Conservation (phyloP, 2,329 filamentous ascomycete genomes). For the Clonostachys byssicola region DNA sequence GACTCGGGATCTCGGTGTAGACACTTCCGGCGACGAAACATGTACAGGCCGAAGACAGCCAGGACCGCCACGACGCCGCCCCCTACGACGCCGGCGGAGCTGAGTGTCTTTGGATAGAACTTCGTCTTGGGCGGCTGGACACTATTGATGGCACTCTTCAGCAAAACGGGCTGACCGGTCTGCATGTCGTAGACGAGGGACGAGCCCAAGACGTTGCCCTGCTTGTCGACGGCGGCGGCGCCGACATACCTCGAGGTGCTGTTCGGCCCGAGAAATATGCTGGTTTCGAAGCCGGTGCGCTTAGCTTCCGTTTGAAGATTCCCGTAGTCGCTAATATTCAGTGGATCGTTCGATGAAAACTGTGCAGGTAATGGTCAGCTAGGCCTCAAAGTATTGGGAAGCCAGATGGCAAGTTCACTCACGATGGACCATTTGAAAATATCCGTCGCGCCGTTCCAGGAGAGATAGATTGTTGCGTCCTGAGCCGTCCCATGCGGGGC, state of each 20-base stretch:
- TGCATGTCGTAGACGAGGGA: slow-evolving; percentile 16
- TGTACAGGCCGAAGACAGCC: background rate
- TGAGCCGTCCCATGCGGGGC: slow-evolving; percentile 11
- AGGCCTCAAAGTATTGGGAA: slow-evolving; percentile 1
- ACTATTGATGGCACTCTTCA: slow-evolving; percentile 10
- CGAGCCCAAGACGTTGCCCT: slow-evolving; percentile 16
- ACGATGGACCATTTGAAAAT: slow-evolving; percentile 18
- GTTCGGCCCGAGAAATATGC: slow-evolving; percentile 9
- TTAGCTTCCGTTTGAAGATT: slow-evolving; percentile 12
- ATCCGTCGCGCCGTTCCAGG: slow-evolving; percentile 23
- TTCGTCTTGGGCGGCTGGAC: slow-evolving; percentile 1
- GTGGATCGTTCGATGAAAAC: slow-evolving; percentile 13
- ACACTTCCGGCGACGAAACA: background rate
- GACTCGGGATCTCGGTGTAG: background rate
- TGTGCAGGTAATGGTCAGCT: slow-evolving; percentile 8
- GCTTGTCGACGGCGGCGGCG: slow-evolving; percentile 13
- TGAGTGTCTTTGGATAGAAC: background rate
- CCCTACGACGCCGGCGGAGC: background rate
- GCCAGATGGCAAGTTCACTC: slow-evolving; percentile 6
- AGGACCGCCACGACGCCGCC: background rate
- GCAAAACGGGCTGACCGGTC: slow-evolving; percentile 13
- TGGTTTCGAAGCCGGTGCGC: slow-evolving; percentile 19
- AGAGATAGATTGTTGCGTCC: slow-evolving; percentile 17
- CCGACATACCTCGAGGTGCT: slow-evolving; percentile 13
- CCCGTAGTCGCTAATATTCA: slow-evolving; percentile 10